These are phyloP conservation scores for Olyra latifolia DNA, from an alignment of 176 grass and related monocot genomes.

Conservation along the genomic window DNA sequence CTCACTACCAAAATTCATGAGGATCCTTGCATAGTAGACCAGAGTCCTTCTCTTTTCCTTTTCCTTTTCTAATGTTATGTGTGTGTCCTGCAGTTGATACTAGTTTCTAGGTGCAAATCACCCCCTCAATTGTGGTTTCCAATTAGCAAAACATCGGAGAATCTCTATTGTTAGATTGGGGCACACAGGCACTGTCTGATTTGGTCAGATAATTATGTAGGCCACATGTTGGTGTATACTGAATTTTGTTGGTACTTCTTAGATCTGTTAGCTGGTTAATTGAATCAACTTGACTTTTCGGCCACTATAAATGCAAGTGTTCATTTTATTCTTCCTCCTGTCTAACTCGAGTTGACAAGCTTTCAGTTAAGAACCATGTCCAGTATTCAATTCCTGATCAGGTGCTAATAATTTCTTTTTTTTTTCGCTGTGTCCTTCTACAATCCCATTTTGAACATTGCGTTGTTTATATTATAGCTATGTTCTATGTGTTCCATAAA, in stretches of 20 bases:
- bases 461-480: background rate
- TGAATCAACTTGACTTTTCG: background rate
- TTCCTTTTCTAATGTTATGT: background rate
- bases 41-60: background rate
- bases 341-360: conserved; percentile 6
- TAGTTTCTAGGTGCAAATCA: conserved; percentile 22
- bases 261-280: background rate
- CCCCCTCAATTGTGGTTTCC: conserved; percentile 1
- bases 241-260: background rate
- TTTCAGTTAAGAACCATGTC: conserved; percentile 1
- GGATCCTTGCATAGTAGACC: background rate
- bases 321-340: background rate
- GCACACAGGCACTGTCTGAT: conserved; percentile 20
- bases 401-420: conserved; percentile 14
- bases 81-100: background rate
- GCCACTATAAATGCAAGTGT: background rate
- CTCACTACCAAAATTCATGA: background rate
- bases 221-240: background rate
- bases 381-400: background rate
- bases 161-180: conserved; percentile 6
- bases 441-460: conserved; percentile 1
- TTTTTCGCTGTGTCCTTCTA: background rate
- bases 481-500: conserved; percentile 25
- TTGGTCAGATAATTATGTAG: conserved; percentile 14
- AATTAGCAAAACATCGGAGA: background rate